Evolutionary conservation across 2,329 filamentous ascomycete species (phyloP).

Genomic region (Calonectria pauciramosa): DNA sequence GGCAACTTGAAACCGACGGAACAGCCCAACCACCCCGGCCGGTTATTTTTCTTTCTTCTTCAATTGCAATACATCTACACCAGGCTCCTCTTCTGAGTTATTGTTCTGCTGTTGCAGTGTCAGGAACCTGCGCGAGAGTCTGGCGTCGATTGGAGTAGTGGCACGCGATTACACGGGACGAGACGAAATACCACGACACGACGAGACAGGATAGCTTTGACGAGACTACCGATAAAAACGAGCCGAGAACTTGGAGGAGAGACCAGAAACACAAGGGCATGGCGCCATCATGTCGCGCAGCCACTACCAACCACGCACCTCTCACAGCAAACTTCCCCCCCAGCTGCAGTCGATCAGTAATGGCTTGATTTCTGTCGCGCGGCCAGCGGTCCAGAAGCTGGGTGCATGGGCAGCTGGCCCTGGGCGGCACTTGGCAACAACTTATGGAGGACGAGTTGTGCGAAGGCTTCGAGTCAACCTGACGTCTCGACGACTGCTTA

Average conservation of each 20-base stretch:
- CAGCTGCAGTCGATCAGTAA: slow-evolving; percentile 40
- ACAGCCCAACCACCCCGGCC: neutral
- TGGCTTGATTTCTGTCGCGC: slow-evolving; percentile 38
- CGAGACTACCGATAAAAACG: neutral
- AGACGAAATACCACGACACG: neutral
- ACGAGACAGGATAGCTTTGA: neutral
- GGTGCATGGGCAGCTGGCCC: slow-evolving; percentile 59
- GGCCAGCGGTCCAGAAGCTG: slow-evolving; percentile 48
- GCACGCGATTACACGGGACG: slow-evolving; percentile 11
- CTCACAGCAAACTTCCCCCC: slow-evolving; percentile 25
- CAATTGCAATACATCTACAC: neutral
- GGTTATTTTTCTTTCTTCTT: neutral
- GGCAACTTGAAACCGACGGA: neutral
- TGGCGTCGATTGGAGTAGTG: neutral
- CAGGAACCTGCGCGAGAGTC: neutral
- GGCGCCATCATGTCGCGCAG: slow-evolving; percentile 48
- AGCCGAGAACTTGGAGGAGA: neutral
- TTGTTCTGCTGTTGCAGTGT: neutral
- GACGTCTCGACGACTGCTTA: slow-evolving; percentile 65
- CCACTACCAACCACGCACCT: slow-evolving; percentile 37
- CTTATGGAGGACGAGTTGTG: slow-evolving; percentile 45
- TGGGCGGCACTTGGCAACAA: slow-evolving; percentile 53
- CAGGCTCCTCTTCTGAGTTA: neutral
- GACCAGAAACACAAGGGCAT: slow-evolving; percentile 39
- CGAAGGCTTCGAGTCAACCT: slow-evolving; percentile 58